These are phyloP conservation scores for Lactarius tabidus DNA, from an alignment of 768 basidiomycete species.

Conservation along the genomic window DNA sequence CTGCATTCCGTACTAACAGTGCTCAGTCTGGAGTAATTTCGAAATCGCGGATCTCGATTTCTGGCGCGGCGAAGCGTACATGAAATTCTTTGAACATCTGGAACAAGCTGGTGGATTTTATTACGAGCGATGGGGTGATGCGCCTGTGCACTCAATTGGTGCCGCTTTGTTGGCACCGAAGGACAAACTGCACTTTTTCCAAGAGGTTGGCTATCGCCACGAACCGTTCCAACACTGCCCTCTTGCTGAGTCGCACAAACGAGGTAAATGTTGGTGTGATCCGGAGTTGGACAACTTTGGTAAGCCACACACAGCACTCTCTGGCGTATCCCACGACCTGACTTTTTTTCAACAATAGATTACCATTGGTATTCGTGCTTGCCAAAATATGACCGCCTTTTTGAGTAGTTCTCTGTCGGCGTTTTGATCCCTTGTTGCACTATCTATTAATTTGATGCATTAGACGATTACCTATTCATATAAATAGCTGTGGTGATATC, in stretches of 20 bases:
- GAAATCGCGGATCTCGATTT: conserved; percentile 58
- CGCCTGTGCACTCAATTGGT: conserved; percentile 76
- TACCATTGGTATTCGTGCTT: conserved; percentile 89
- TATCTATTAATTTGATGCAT: conserved; percentile 19
- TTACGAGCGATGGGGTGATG: conserved; percentile 90
- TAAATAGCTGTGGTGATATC: not conserved
- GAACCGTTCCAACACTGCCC: conserved; percentile 94
- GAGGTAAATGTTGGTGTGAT: conserved; percentile 81
- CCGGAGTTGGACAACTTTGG: conserved; percentile 70
- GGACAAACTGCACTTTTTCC: conserved; percentile 92
- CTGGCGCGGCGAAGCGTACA: conserved; percentile 54
- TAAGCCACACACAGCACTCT: conserved; percentile 33
- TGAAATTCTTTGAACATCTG: conserved; percentile 53
- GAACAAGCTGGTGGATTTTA: conserved; percentile 56
- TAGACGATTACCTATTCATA: conserved; percentile 4
- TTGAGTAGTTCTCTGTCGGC: conserved; percentile 16
- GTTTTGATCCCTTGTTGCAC: conserved; percentile 1
- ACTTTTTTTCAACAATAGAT: conserved; percentile 41
- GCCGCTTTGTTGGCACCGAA: conserved; percentile 85
- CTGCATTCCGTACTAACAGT: not conserved
- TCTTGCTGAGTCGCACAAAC: conserved; percentile 64
- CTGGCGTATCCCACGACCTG: not conserved
- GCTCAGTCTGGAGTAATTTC: conserved; percentile 60
- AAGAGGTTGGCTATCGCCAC: conserved; percentile 90
- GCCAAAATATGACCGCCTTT: conserved; percentile 25